Evolutionary conservation across 768 basidiomycete genomes (phyloP).

Genomic region (Artomyces pyxidatus): DNA sequence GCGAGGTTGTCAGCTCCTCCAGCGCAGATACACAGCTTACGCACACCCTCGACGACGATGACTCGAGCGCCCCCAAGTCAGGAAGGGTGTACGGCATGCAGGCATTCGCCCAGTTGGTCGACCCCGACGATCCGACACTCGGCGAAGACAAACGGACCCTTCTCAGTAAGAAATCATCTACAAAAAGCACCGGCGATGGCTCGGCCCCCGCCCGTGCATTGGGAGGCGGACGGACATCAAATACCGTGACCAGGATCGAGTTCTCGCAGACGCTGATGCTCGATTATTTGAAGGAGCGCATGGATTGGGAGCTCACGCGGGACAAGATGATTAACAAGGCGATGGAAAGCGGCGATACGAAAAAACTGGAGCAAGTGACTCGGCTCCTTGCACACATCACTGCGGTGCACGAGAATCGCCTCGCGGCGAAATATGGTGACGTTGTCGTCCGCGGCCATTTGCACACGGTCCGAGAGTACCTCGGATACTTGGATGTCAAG

Average conservation of each 20-base stretch:
- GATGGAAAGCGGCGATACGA: constrained; percentile 5
- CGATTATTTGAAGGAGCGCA: constrained; percentile 23
- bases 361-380: constrained; percentile 16
- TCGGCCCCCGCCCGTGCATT: constrained; percentile 11
- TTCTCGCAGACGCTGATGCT: constrained; percentile 21
- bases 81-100: not conserved
- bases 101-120: not conserved
- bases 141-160: not conserved
- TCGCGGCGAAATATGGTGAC: constrained; percentile 22
- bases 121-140: not conserved
- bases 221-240: not conserved
- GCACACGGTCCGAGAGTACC: constrained; percentile 21
- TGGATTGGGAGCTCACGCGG: constrained; percentile 23
- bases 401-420: constrained; percentile 19
- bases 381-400: constrained; percentile 22
- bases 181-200: constrained; percentile 15
- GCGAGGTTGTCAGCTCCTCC: not conserved
- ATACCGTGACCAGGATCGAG: constrained; percentile 22
- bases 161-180: constrained; percentile 11
- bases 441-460: constrained; percentile 24
- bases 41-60: not conserved
- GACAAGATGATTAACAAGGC: constrained; percentile 20
- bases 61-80: not conserved
- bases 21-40: too few relatives aligned
- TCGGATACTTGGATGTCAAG: constrained; percentile 17